phyloP scores from a whole-genome alignment of 192 early-diverging fungal genomes.

The Backusella morwellensis region DNA sequence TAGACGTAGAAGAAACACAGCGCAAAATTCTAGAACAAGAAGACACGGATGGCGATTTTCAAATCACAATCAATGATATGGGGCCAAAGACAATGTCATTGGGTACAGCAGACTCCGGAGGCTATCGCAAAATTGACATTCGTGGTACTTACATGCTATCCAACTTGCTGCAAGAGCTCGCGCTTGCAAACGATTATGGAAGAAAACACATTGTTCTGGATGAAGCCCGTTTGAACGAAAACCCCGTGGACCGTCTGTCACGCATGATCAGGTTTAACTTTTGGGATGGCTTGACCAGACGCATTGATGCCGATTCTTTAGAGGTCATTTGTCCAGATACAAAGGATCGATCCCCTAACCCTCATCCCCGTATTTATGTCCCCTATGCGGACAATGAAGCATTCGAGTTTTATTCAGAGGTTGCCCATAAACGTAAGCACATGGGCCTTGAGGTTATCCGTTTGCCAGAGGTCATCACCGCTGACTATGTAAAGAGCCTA shows the following conservation, averaged over 20 bases:
- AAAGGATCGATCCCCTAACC: slow-evolving; percentile 81
- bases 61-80: slow-evolving; percentile 90
- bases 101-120: slow-evolving; percentile 82
- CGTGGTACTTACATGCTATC: slow-evolving; percentile 94
- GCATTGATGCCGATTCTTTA: slow-evolving; percentile 80
- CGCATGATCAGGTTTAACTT: slow-evolving; percentile 91
- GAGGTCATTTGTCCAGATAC: slow-evolving; percentile 90
- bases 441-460: slow-evolving; percentile 75
- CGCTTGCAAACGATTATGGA: slow-evolving; percentile 83
- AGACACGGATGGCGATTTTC: slow-evolving; percentile 92
- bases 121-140: slow-evolving; percentile 85
- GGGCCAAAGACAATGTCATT: slow-evolving; percentile 90
- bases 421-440: slow-evolving; percentile 63
- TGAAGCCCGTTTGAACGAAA: slow-evolving; percentile 87
- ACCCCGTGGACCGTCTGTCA: slow-evolving; percentile 86
- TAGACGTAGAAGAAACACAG: slow-evolving; percentile 84
- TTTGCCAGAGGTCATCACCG: slow-evolving; percentile 83
- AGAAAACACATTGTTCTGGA: slow-evolving; percentile 84
- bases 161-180: slow-evolving; percentile 93
- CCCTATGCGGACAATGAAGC: slow-evolving; percentile 78
- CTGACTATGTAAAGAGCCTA: slow-evolving; percentile 88
- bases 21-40: slow-evolving; percentile 84
- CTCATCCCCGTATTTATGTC: slow-evolving; percentile 86
- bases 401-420: slow-evolving; percentile 74
- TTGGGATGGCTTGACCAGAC: slow-evolving; percentile 91